phyloP scores from a whole-genome alignment of 2,329 filamentous ascomycete genomes.

The Teratosphaeria viscida region DNA sequence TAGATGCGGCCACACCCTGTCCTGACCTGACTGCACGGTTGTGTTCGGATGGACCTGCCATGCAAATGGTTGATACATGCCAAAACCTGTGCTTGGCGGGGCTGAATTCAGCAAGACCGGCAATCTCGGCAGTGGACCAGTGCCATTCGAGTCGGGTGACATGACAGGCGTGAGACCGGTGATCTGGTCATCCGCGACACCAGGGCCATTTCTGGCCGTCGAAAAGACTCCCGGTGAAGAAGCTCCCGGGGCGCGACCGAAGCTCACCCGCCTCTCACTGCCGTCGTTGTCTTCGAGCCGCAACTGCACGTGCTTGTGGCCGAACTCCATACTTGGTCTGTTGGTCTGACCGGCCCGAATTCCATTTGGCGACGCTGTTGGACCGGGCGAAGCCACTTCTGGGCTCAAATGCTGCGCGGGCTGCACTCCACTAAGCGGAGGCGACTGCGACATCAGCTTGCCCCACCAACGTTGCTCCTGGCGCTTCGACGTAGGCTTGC shows the following conservation, averaged over 20 bases:
- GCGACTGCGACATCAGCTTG: constrained; percentile 1
- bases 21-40: constrained; percentile 8
- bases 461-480: constrained; percentile 8
- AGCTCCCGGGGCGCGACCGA: constrained; percentile 3
- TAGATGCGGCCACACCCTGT: constrained; percentile 8
- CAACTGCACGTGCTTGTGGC: constrained; percentile 11
- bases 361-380: background rate
- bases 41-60: constrained; percentile 1
- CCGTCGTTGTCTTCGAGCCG: constrained; percentile 1
- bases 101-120: background rate
- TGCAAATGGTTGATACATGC: background rate
- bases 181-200: background rate
- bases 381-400: background rate
- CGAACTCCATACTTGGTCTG: constrained; percentile 8
- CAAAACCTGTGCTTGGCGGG: background rate
- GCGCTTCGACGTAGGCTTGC: constrained; percentile 4
- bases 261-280: constrained; percentile 6
- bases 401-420: background rate
- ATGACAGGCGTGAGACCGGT: constrained; percentile 1
- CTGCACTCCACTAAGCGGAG: background rate
- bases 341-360: constrained; percentile 11
- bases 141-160: constrained; percentile 8
- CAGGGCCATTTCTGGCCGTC: background rate
- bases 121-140: constrained; percentile 3
- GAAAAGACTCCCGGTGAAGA: background rate